phyloP scores from a whole-genome alignment of 148 eudicot genomes.

The Camellia sinensis region DNA sequence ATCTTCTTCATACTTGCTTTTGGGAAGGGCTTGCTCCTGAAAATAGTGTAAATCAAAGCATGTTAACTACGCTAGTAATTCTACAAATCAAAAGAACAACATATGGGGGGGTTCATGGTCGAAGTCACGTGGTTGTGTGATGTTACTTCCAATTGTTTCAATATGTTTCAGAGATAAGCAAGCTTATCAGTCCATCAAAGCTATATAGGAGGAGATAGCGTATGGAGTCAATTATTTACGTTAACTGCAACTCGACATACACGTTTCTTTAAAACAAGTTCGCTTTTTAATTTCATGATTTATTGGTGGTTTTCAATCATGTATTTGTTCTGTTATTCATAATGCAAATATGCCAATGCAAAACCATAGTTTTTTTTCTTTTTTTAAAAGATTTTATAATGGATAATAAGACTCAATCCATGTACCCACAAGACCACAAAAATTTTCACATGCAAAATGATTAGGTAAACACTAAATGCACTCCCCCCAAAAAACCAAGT shows the following conservation, averaged over 20 bases:
- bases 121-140: too few relatives aligned
- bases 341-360: not conserved
- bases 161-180: too few relatives aligned
- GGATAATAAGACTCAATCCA: not conserved
- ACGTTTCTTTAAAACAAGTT: too few relatives aligned
- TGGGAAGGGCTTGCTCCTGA: slow-evolving; percentile 70
- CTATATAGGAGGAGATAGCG: too few relatives aligned
- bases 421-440: not conserved
- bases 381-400: not conserved
- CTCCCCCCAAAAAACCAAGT: not conserved
- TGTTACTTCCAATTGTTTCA: too few relatives aligned
- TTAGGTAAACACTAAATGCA: too few relatives aligned
- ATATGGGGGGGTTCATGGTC: too few relatives aligned
- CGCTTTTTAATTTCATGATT: too few relatives aligned
- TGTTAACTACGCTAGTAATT: not conserved
- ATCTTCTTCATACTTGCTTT: slow-evolving; percentile 93
- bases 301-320: not conserved
- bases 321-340: not conserved
- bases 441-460: not conserved
- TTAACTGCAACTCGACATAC: too few relatives aligned
- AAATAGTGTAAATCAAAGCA: not conserved
- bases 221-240: too few relatives aligned
- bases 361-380: not conserved
- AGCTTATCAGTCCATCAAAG: too few relatives aligned
- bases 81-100: not conserved